Conservation (phyloP, 176 grass and related monocot species). For the Triticum urartu region DNA sequence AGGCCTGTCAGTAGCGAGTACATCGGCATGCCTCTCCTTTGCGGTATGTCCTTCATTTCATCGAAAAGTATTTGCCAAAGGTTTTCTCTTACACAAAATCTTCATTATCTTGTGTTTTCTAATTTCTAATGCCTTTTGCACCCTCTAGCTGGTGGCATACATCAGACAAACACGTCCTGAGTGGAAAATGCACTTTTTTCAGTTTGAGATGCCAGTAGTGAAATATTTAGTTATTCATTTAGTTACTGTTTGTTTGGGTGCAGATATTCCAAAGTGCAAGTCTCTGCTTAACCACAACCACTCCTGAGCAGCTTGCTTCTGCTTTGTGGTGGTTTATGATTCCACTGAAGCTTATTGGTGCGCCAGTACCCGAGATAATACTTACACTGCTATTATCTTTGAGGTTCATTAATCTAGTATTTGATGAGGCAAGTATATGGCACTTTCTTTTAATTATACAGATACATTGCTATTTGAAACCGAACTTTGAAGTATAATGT, state of each 20-base stretch:
- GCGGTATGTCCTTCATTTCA: slow-evolving; percentile 61
- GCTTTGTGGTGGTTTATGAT: slow-evolving; percentile 93
- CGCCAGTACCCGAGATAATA: slow-evolving; percentile 84
- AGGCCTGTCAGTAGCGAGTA: slow-evolving; percentile 87
- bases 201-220: background rate
- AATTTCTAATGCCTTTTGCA: slow-evolving; percentile 6
- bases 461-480: slow-evolving; percentile 20
- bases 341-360: slow-evolving; percentile 71
- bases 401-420: slow-evolving; percentile 95
- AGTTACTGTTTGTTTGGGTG: slow-evolving; percentile 25
- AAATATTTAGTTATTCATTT: background rate
- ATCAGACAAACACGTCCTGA: background rate
- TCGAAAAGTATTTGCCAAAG: slow-evolving; percentile 11
- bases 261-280: slow-evolving; percentile 99
- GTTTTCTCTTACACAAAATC: slow-evolving; percentile 17
- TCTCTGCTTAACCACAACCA: slow-evolving; percentile 86
- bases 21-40: slow-evolving; percentile 84
- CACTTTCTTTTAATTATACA: slow-evolving; percentile 13
- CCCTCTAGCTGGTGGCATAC: background rate
- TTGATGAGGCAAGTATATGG: slow-evolving; percentile 82
- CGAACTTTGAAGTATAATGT: slow-evolving; percentile 22
- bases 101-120: slow-evolving; percentile 3
- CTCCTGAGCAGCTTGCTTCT: slow-evolving; percentile 93
- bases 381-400: slow-evolving; percentile 89
- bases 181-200: background rate